A percentile compares a stretch with the other conserved stretches of the same genome.
These are phyloP conservation scores for Boletellus deceptivus DNA, from an alignment of 1,284 basidiomycete species.

Conservation along the genomic window DNA sequence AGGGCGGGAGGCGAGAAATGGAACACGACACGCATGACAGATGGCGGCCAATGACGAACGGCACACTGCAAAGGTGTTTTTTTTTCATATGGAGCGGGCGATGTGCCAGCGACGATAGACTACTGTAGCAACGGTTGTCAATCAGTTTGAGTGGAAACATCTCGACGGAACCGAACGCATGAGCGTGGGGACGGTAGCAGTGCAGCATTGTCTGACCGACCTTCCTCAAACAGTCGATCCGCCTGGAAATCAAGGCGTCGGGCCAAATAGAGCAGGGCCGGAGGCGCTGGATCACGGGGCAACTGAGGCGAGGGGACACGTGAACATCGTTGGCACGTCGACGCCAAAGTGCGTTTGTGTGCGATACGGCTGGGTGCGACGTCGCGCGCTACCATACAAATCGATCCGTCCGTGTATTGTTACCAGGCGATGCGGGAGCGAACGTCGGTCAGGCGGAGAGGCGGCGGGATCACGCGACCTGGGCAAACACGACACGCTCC, in stretches of 20 bases:
- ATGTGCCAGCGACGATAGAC: background rate
- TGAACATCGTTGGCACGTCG: background rate
- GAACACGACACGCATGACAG: background rate
- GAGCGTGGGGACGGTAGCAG: background rate
- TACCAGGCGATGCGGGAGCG: conserved; percentile 13
- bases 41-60: no score
- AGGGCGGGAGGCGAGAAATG: background rate
- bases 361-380: background rate
- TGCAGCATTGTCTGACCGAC: background rate
- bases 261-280: conserved; percentile 6
- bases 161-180: background rate
- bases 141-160: background rate
- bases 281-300: background rate
- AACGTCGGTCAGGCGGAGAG: background rate
- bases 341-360: background rate
- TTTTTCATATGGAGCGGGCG: background rate
- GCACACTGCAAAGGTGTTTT: background rate
- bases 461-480: conserved; percentile 12
- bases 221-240: conserved; percentile 3
- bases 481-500: conserved; percentile 61
- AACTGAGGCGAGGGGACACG: conserved; percentile 15
- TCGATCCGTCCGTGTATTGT: conserved; percentile 7
- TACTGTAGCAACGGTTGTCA: conserved; percentile 7
- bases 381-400: background rate
- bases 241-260: conserved; percentile 9